Evolutionary conservation across 257 asterid genomes (phyloP), one percentile per base, ranked within the genome.

Genomic region (Solanum chiquidenum): DNA sequence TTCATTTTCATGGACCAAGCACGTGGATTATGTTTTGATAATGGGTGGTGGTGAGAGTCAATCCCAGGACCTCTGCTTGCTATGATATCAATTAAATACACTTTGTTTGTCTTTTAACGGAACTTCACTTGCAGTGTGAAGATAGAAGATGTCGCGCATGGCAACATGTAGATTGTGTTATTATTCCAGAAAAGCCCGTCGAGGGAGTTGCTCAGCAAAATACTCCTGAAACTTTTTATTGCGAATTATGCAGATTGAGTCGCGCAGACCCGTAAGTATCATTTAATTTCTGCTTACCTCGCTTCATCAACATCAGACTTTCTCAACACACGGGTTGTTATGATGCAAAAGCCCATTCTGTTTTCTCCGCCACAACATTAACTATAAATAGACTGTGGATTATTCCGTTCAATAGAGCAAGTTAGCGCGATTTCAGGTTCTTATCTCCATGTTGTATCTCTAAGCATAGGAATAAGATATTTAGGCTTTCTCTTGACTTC

Each of bases 241-340:
- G 99, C 90, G 98, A 96, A 89, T 90, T 94, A 55, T 97, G 99
- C 89, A 94, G 99, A 91, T 91, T 97, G 88, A 93, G 80, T 86
- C 93, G 95, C 21, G 98, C 98, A 83, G 99, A 97, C 86, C 99
- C 99, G 98, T 96, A 93, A 94, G 99, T 94, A 88, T 72, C 90
- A 44, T 58, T 55, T 87, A 16, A 16, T 89, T 62, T 86, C 21
- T 25, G 12, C 5, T 71, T 38, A 29, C 23, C 88, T 86, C 21
- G 7, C 29, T 37, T 68, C 66, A 60, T 66, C 25, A 68, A 16
- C 20, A 42, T 85, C 25, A 40, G 12, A 37, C 25, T 76, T 76
- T 76, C 58, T 40, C 18, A 38, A 18, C 9, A 38, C 35, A 12
- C 0, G 16, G 58, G 23, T 38, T 75, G 31, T 75, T 37, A 11